These are phyloP conservation scores for Plasmodium chabaudi DNA, from an alignment of 169 alveolate species.

Conservation along the genomic window DNA sequence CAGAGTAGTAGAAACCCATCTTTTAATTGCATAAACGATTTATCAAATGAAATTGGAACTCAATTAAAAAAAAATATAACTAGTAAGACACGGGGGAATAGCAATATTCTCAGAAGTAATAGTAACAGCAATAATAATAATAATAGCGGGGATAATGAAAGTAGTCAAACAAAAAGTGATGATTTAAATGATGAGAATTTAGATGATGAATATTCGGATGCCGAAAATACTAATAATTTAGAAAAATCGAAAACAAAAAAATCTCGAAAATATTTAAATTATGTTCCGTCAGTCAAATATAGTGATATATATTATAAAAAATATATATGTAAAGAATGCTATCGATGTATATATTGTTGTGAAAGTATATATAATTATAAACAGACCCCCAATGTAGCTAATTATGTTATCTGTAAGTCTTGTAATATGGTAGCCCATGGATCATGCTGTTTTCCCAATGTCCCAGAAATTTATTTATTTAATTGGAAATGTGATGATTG, in stretches of 20 bases:
- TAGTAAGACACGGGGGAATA: not conserved
- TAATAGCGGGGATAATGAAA: conserved; percentile 9
- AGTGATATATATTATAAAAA: conserved; percentile 44
- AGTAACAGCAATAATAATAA: conserved; percentile 2
- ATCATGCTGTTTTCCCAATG: conserved; percentile 85
- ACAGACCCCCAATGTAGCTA: conserved; percentile 69
- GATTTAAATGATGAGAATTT: not conserved
- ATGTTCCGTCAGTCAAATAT: conserved; percentile 47
- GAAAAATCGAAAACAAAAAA: conserved; percentile 34
- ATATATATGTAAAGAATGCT: conserved; percentile 77
- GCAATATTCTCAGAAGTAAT: conserved; percentile 4
- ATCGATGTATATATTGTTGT: conserved; percentile 75
- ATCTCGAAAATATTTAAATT: conserved; percentile 27
- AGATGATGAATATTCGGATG: conserved; percentile 56
- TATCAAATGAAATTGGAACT: conserved; percentile 2
- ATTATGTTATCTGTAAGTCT: conserved; percentile 80
- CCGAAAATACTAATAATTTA: conserved; percentile 48
- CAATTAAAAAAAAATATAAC: not conserved
- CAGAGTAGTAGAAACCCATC: not conserved
- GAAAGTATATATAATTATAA: conserved; percentile 77
- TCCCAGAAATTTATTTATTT: conserved; percentile 81
- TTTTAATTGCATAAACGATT: conserved; percentile 1
- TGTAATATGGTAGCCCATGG: conserved; percentile 87
- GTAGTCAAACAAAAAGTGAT: conserved; percentile 2
- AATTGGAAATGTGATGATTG: conserved; percentile 86